phyloP scores from a whole-genome alignment of 192 early-diverging fungal species.

The Coemansia furcata region DNA sequence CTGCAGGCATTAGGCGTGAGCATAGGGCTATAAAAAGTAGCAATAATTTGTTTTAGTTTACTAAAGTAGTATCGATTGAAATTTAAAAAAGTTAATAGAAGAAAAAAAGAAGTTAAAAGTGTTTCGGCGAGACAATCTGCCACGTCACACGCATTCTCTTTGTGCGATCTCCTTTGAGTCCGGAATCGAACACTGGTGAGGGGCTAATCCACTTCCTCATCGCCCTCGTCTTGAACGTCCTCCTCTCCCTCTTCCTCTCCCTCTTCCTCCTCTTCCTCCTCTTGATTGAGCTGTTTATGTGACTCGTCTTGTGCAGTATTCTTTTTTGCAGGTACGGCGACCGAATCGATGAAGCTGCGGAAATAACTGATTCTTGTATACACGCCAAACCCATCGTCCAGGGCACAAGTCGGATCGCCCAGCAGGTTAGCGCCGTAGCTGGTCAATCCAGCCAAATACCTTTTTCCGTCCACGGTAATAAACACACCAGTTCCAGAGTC shows the following conservation, averaged over 20 bases:
- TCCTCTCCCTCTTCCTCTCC: neutral
- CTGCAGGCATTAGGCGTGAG: neutral
- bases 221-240: neutral
- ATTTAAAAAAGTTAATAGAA: neutral
- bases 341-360: conserved; percentile 19
- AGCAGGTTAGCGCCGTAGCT: conserved; percentile 38
- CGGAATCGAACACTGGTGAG: too few species aligned
- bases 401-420: conserved; percentile 42
- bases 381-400: conserved; percentile 38
- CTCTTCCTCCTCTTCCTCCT: neutral
- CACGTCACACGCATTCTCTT: neutral
- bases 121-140: neutral
- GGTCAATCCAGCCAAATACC: conserved; percentile 37
- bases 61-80: too few species aligned
- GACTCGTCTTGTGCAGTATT: neutral
- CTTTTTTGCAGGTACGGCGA: neutral
- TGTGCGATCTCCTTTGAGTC: neutral
- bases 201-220: neutral
- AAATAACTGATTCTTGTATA: conserved; percentile 44
- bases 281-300: neutral
- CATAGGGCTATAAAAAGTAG: neutral
- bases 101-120: neutral
- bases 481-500: conserved; percentile 46
- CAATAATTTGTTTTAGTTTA: neutral
- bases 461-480: conserved; percentile 6